Conservation (phyloP, 148 eudicot species). For the Linanthus parryae region DNA sequence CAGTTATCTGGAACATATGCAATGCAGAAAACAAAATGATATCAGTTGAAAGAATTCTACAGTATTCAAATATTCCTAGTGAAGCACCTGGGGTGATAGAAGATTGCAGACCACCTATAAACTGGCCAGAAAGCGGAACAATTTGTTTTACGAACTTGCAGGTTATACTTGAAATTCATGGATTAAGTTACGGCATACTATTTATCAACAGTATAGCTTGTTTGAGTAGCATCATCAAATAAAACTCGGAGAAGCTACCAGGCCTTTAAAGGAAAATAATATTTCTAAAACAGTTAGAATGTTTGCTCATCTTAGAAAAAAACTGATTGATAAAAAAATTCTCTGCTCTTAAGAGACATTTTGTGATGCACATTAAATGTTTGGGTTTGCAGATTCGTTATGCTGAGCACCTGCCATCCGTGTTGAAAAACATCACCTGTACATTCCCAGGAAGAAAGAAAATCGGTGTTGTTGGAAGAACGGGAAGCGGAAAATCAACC, state of each 20-base stretch:
- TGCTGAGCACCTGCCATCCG: constrained; percentile 92
- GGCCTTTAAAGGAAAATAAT: too few relatives aligned
- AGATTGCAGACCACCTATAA: constrained; percentile 52
- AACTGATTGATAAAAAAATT: too few relatives aligned
- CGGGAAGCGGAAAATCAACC: constrained; percentile 97
- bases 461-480: constrained; percentile 93
- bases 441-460: constrained; percentile 88
- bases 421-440: constrained; percentile 80
- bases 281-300: too few relatives aligned
- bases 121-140: constrained; percentile 84
- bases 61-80: constrained; percentile 78
- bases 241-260: too few relatives aligned
- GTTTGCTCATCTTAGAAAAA: too few relatives aligned
- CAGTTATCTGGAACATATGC: constrained; percentile 96
- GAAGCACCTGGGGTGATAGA: constrained; percentile 75
- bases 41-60: constrained; percentile 92
- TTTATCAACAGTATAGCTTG: too few relatives aligned
- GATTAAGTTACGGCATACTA: too few relatives aligned
- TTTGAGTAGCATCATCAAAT: too few relatives aligned
- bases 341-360: neutral
- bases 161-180: too few relatives aligned
- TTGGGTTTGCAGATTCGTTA: constrained; percentile 65
- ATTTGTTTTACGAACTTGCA: constrained; percentile 71
- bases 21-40: constrained; percentile 98
- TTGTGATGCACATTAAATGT: neutral